Conservation (phyloP, 2,329 filamentous ascomycete genomes). For the Colletotrichum sp. region DNA sequence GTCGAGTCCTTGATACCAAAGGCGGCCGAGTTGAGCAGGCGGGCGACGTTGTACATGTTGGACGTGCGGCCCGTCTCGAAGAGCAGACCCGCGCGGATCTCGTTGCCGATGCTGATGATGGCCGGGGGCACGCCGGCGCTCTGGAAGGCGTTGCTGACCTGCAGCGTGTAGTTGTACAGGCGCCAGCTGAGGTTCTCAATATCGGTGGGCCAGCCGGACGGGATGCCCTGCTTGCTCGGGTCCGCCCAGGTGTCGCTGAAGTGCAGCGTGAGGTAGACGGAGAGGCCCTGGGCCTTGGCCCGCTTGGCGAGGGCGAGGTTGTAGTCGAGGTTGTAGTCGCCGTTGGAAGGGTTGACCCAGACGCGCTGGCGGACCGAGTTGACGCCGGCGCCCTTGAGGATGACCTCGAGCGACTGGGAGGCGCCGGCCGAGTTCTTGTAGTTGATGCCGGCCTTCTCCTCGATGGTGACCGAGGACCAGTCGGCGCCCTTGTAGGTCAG, state of each 20-base stretch:
- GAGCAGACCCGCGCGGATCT: conserved; percentile 71
- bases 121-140: conserved; percentile 57
- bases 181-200: conserved; percentile 64
- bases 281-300: conserved; percentile 66
- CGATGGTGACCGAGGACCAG: conserved; percentile 70
- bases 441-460: conserved; percentile 64
- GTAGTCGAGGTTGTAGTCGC: conserved; percentile 72
- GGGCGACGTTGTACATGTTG: conserved; percentile 64
- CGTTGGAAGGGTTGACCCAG: conserved; percentile 72
- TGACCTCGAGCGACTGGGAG: conserved; percentile 63
- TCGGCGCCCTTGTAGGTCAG: conserved; percentile 71
- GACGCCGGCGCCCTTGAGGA: conserved; percentile 65
- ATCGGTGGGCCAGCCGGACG: conserved; percentile 66
- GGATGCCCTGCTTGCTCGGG: conserved; percentile 65
- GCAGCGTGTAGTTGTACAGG: conserved; percentile 72
- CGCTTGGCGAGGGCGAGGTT: conserved; percentile 71
- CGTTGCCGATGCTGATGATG: conserved; percentile 76
- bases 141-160: conserved; percentile 66
- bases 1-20: conserved; percentile 68
- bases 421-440: conserved; percentile 64
- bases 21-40: conserved; percentile 67
- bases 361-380: conserved; percentile 75
- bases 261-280: conserved; percentile 68
- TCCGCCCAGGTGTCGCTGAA: conserved; percentile 76
- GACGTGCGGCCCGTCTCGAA: conserved; percentile 66